Evolutionary conservation across 257 asterid genomes (phyloP), one percentile per base, ranked within the genome.

Genomic region (Cinchona pubescens): DNA sequence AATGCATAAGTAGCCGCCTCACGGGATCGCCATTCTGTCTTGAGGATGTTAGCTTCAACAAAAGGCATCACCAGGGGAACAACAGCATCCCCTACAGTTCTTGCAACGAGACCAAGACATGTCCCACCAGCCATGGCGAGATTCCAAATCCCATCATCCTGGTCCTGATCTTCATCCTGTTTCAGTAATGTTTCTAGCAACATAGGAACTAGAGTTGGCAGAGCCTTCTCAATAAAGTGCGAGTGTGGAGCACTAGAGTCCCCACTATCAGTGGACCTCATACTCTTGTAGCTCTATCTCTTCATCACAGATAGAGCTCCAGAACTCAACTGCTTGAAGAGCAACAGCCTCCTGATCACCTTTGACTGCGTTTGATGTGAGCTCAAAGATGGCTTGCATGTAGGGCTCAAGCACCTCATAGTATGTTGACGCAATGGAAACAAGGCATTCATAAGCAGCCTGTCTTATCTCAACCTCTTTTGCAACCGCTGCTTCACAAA

Each of bases 81-180:
- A 59, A 93, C 79, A 70, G 73, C 84, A 86, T 93, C 98, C 42
- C 96, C 95, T 29, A 88, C 97, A n/a, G 92, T 90, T 78, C 90
- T 81, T 49, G 96, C 90, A 63, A 91, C 91, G 71, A 93, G 92
- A 79, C 92, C 83, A 46, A 91, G 92, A 62, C 97, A 91, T 25
- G 96, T 90, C 42, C 97, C 96, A 64, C 96, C 97, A 71, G 98
- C 96, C 98, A 93, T 93, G 74, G 97, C 87, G 34, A 93, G 78
- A 80, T 93, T 93, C 97, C 97, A 91, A 16, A 86, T 82, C 37
- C 96, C 97, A 81, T 91, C 97, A 35, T 91, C 97, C 74, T 89
- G 92, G 72, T 89, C 95, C 64, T 93, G 98, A 61, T 89, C 92
- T 84, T 93, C 96, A 40, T 91, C 98, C 75, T 91, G 98, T 77